Base-by-base conservation (phyloP, 441 rosid genomes). In the Mallotus repandus region DNA sequence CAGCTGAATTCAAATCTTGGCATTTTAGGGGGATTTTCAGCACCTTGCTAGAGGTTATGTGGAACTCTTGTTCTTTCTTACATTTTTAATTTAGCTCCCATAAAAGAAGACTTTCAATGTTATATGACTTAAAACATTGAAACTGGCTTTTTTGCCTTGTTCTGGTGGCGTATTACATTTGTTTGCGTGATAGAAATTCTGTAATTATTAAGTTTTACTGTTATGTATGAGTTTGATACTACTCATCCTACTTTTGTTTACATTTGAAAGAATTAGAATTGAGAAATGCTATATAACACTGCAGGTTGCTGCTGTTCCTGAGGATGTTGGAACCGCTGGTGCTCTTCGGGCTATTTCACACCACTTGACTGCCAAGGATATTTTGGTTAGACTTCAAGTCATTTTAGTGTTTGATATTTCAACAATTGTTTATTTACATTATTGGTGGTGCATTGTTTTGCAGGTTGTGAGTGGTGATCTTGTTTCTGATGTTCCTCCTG, bases 391-490 rank as follows among this genome's bases (percentile, higher is more conserved):
- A 71, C 60, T 67, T 68, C 9, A 25, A 46, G 15, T 71, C 61
- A 21, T 73, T 50, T 4, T 77, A 32, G 53, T 73, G 55, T 81
- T 77, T 67, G 57, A 72, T 63, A 71, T 74, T 18, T 65, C 22
- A 69, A 49, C 9, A n/a, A 58, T 48, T 66, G 50, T 63, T 58
- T 67, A 19, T 73, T 75, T 57, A 71, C 18, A 12, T 71, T 57
- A 68, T 15, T 69, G 56, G 45, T 75, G 57, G 52, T 74, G 59
- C 70, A 74, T 80, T 58, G 70, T 76, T 79, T 66, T 65, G 79
- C 86, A 95, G 97, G 95, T 93, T 25, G 86, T 95, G 74, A 91
- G 97, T 82, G 99, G 98, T 78, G 99, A 95, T 86, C 92, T 95
- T 83, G 94, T 95, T 82, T 90, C 99, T 82, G 99, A 95, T 84